Percentiles rank a stretch among this genome's conserved stretches.
Evolutionary conservation across 2,329 filamentous ascomycete species (phyloP).

Genomic region (Trematosphaeria pertusa): DNA sequence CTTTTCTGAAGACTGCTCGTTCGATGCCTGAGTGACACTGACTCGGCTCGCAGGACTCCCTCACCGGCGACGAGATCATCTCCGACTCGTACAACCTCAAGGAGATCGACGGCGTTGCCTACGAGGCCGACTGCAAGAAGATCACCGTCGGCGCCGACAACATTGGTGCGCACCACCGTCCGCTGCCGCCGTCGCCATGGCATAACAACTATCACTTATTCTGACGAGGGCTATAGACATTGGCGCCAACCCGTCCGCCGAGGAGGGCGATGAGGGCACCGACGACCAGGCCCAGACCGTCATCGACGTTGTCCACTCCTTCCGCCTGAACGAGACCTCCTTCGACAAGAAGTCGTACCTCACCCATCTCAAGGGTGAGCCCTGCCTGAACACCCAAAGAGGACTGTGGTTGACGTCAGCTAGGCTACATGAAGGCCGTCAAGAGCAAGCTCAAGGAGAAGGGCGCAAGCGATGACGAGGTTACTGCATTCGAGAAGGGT

Average conservation of each 20-base stretch:
- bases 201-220: no score
- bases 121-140: constrained; percentile 92
- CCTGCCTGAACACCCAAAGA: not conserved
- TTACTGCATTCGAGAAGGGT: constrained; percentile 81
- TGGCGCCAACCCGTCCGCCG: constrained; percentile 96
- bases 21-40: constrained; percentile 15
- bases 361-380: constrained; percentile 80
- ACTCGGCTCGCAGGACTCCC: constrained; percentile 71
- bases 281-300: constrained; percentile 77
- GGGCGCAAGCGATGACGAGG: constrained; percentile 66
- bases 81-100: constrained; percentile 91
- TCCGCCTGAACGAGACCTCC: constrained; percentile 79
- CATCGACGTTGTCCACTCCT: constrained; percentile 92
- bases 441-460: constrained; percentile 75
- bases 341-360: constrained; percentile 93
- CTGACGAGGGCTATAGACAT: constrained; percentile 63
- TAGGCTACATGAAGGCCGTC: constrained; percentile 91
- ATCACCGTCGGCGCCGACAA: constrained; percentile 78
- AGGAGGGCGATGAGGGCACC: constrained; percentile 78
- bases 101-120: constrained; percentile 78
- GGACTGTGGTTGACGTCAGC: constrained; percentile 10
- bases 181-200: no score
- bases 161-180: no score
- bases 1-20: constrained; percentile 8
- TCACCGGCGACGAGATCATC: constrained; percentile 94